Evolutionary conservation across 148 eudicot genomes (phyloP), one percentile per base, ranked within the genome.

Genomic region (Diospyros lotus): DNA sequence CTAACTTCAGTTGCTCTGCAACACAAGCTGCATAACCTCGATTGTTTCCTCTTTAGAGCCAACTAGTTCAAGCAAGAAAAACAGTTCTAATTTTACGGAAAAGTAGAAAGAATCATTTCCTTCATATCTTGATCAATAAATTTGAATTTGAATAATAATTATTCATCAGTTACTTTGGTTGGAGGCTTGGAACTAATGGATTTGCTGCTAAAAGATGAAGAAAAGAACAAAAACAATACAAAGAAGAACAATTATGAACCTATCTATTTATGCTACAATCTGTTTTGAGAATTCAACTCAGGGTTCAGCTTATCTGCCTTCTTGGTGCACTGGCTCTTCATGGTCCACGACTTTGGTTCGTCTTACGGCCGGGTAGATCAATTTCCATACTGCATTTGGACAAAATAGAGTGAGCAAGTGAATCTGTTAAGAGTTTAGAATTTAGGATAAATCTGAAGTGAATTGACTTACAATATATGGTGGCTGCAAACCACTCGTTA

Each of bases 401-500:
- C 3, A 65, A 43, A 8, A 4, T 48, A 48, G 52, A 48, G 8
- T 50, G 6, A 14, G 28, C 28, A 28, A 28, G 28, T 28, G 28
- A 28, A 28, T 28, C 28, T 28, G 28, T 28, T 28, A 28, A 28
- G 28, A 28, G 28, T 28, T 28, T 28, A 28, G 28, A 28, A 28
- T 28, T 28, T 28, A 28, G 28, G 28, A 28, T 28, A 28, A 28
- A 28, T 28, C 28, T 28, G 28, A 28, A 28, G 28, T 28, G 28
- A 28, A 28, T 28, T 28, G 46, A 82, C 98, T 90, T 79, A 95
- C 98, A 46, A 54, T 95, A 95, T 74, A 95, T 73, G 73, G 97
- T 72, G 41, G 98, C 97, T 69, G 98, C 98, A 73, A 95, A 87
- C 98, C 98, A 95, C 84, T 95, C 97, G n/a, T 95, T 92, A 52